These are phyloP conservation scores for Sonneratia caseolaris DNA, from an alignment of 345 rosid species.

Conservation along the genomic window DNA sequence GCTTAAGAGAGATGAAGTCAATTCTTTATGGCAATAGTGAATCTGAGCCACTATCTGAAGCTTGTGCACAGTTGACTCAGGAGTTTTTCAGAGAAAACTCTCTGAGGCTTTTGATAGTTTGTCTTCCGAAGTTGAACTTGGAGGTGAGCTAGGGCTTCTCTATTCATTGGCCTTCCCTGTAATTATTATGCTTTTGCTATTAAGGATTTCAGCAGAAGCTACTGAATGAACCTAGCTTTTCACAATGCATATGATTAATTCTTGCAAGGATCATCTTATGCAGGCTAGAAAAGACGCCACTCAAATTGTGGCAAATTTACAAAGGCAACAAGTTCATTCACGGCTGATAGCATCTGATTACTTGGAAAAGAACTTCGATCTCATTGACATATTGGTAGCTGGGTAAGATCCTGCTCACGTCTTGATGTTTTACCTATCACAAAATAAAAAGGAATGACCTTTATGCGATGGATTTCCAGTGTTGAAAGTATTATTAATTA, in stretches of 20 bases:
- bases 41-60: conserved; percentile 89
- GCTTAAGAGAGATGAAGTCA: conserved; percentile 72
- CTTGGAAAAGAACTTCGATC: conserved; percentile 76
- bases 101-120: conserved; percentile 53
- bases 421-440: neutral
- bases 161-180: neutral
- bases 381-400: conserved; percentile 58
- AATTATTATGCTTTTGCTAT: neutral
- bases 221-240: neutral
- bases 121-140: conserved; percentile 76
- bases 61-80: conserved; percentile 82
- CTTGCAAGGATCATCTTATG: conserved; percentile 11
- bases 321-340: conserved; percentile 87
- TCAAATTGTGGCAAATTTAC: conserved; percentile 94
- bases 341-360: conserved; percentile 89
- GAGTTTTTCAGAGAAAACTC: conserved; percentile 90
- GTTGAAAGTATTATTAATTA: neutral
- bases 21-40: conserved; percentile 94
- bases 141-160: conserved; percentile 39
- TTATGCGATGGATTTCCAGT: neutral
- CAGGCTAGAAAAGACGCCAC: conserved; percentile 98
- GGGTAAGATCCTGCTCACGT: conserved; percentile 40
- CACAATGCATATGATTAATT: neutral
- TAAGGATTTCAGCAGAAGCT: neutral
- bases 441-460: neutral